Evolutionary conservation across 2,329 filamentous ascomycete genomes (phyloP), one percentile per base, ranked within the genome.

Genomic region (Allantophomopsis cytisporea): DNA sequence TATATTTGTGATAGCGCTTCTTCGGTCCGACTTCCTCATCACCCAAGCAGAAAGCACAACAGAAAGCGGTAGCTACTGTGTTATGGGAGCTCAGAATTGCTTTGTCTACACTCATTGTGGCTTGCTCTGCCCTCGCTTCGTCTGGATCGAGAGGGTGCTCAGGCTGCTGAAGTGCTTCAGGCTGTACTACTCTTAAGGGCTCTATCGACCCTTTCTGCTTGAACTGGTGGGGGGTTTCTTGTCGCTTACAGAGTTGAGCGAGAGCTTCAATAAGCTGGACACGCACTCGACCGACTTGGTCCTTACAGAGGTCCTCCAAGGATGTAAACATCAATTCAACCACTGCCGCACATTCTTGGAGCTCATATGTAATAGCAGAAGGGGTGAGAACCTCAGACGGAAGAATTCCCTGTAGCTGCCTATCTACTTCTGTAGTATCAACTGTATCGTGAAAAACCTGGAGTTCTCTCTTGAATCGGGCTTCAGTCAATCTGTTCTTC

Each of bases 321-420:
- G 40, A 42, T 37, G 45, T 14, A 38, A 48, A 50, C 40, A 51
- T 47, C 36, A 50, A 35, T 38, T 41, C 40, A 20, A 45, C 43
- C 12, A 50, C 42, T 35, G 32, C 42, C 17, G 41, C 46, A 44
- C 42, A 45, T 47, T 53, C 44, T 35, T 42, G 20, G 28, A 51
- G 45, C 43, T 53, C 36, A 38, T 53, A 53, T 38, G 46, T 36
- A 40, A 47, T 43, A 15, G 38, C 42, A n/a, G 44, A 37, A 20
- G 39, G 42, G 15, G 40, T 43, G 31, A 53, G 41, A 11, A 49
- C 31, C n/a, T 49, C 43, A 31, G 20, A 8, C 23, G 48, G 47
- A 31, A 32, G 41, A 28, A 50, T 48, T 10, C 46, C 47, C 33
- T 41, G 31, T 17, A 51, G 33, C 39, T 53, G 43, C 36, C 39